A percentile compares a stretch with the other conserved stretches of the same genome.
These are phyloP conservation scores for Uronychia binucleata DNA, from an alignment of 73 alveolate genomes.

Conservation along the genomic window DNA sequence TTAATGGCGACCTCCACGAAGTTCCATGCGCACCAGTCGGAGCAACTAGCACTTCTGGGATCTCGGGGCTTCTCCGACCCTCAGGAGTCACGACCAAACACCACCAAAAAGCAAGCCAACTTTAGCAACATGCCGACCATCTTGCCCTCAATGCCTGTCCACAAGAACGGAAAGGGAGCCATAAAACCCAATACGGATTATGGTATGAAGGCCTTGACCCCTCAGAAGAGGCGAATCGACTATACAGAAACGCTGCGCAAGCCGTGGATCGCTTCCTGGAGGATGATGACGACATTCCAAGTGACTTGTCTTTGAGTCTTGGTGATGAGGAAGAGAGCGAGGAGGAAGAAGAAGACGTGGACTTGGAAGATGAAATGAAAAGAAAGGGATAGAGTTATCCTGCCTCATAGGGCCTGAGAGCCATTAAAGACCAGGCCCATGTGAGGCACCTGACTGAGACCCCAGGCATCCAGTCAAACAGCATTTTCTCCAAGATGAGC, in stretches of 20 bases:
- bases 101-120: neutral
- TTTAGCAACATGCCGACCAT: neutral
- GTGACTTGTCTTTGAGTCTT: neutral
- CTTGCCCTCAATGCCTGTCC: neutral
- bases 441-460: too few species aligned
- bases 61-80: neutral
- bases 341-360: neutral
- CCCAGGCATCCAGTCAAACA: too few species aligned
- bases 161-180: neutral
- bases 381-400: too few species aligned
- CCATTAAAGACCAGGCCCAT: too few species aligned
- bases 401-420: too few species aligned
- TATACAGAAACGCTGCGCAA: neutral
- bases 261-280: neutral
- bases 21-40: neutral
- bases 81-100: neutral
- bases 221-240: neutral
- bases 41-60: neutral
- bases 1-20: neutral
- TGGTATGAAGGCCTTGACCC: neutral
- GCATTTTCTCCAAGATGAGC: too few species aligned
- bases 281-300: conserved; percentile 6
- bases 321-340: neutral
- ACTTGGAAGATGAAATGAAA: too few species aligned
- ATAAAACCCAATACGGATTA: neutral